Evolutionary conservation across 2,329 filamentous ascomycete species (phyloP), one percentile per base, ranked within the genome.

Genomic region (Exophiala bonariae): DNA sequence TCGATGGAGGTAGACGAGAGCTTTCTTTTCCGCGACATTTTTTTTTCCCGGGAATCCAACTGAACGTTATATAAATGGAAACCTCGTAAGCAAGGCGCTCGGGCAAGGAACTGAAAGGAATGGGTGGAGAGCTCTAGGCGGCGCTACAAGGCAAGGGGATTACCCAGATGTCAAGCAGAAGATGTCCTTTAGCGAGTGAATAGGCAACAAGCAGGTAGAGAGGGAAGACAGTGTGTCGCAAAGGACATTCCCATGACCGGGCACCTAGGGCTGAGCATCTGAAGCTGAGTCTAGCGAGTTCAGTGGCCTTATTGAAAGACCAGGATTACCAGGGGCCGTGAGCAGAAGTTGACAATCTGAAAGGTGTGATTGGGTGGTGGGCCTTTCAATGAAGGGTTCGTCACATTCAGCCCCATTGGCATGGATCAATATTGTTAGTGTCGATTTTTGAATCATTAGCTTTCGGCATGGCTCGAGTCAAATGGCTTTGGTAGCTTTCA

Each of bases 61-160:
- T 2, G 38, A 34, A 28, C 30, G 50, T 37, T 54, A 47, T 54
- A 50, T 54, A 54, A 11, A 47, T n/a, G n/a, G n/a, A n/a, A n/a
- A n/a, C n/a, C n/a, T 11, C 11, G 23, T 6, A 11, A 11, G 23
- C 23, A 26, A 11, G 23, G 23, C 23, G 41, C 35, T 22, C 18
- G 19, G 31, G 20, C 35, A 26, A 26, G 20, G 41, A 45, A n/a
- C 22, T 31, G 36, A 42, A 23, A 26, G 33, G 26, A 19, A 31
- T 20, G 17, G 10, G 26, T 19, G 18, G 19, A 14, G n/a, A 33
- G 18, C 32, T 18, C 8, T 9, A 33, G 41, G 41, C 30, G 32
- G 26, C 34, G 42, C 34, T 17, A 18, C 42, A 23, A 31, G 32
- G 26, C 46, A 44, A 32, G 34, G 41, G 35, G 18, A 41, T 22